These are phyloP conservation scores for Nannochloropsis oceanica DNA, from an alignment of 108 stramenopile species.

Conservation along the genomic window DNA sequence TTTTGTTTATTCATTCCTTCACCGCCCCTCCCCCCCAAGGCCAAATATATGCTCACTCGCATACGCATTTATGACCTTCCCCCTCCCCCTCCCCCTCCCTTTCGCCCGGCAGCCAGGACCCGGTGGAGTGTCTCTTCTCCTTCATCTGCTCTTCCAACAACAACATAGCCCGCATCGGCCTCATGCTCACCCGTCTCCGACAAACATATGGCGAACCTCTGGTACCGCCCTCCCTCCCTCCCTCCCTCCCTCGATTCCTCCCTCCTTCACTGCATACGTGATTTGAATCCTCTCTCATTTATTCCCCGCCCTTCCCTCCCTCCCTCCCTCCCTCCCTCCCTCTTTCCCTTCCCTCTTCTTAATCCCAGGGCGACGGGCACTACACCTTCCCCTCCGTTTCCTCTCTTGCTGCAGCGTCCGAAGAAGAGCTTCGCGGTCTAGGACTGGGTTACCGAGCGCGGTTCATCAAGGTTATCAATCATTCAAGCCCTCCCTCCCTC, in stretches of 20 bases:
- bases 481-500: not conserved
- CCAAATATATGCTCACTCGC: no score
- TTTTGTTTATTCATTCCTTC: not conserved
- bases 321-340: not conserved
- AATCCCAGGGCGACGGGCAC: not conserved
- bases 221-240: slow-evolving; percentile 30
- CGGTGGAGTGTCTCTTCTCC: slow-evolving; percentile 82
- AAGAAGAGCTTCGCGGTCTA: slow-evolving; percentile 48
- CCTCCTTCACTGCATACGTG: no score
- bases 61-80: not conserved
- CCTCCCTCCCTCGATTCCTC: not conserved
- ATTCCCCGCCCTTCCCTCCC: not conserved
- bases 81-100: slow-evolving; percentile 20
- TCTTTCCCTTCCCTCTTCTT: not conserved
- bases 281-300: no score
- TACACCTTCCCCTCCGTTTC: slow-evolving; percentile 69
- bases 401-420: slow-evolving; percentile 24
- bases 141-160: slow-evolving; percentile 97
- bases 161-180: slow-evolving; percentile 87
- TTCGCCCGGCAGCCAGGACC: slow-evolving; percentile 75
- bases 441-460: not conserved
- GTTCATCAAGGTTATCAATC: not conserved
- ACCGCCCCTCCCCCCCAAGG: no score
- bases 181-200: slow-evolving; percentile 49
- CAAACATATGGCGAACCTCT: slow-evolving; percentile 51